Base-by-base conservation (phyloP, 2,329 filamentous ascomycete genomes). In the Epichloe gansuensis region DNA sequence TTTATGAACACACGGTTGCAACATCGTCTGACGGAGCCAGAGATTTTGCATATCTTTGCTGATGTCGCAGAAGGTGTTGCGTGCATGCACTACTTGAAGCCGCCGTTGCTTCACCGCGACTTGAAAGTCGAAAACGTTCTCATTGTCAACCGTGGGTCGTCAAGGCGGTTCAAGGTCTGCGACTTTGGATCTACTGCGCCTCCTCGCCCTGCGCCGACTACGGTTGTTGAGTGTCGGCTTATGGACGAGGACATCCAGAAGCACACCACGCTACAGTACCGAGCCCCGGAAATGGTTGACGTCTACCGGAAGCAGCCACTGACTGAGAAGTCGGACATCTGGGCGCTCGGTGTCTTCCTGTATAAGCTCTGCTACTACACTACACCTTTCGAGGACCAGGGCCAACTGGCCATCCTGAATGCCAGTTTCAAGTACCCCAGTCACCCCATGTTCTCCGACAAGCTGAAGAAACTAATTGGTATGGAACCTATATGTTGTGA, bases 321-420 rank as follows among this genome's bases (percentile, higher is more conserved):
- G 64, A 89, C 98, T 65, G 93, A 98, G 72, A 98, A 98, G 73
- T 94, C 91, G 48, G 93, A 98, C 68, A 96, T 98, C 34, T 98
- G 91, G 93, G 93, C 93, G 1, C 72, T 98, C 56, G 93, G 93
- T 5, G 93, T 98, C 43, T 73, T 98, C 54, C 72, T 98, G 52
- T 98, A 98, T 75, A 98, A 98, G 75, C 77, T 98, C 56, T 98
- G 93, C 74, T 98, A 97, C 70, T 98, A 98, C 70, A 98, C 93
- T 1, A 98, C 93, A 5, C 93, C 93, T 0, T 98, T 98, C 62
- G 93, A 98, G 70, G 91, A 97, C 58, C 90, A 95, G 64, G 93
- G 93, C 28, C 91, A 96, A 72, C 87, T 97, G 74, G 93, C 93
- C 12, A 98, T 98, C 58, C 73, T 98, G 56, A 97, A 97, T 65